phyloP scores from a whole-genome alignment of 2,329 filamentous ascomycete species.

The Colletotrichum sp. region DNA sequence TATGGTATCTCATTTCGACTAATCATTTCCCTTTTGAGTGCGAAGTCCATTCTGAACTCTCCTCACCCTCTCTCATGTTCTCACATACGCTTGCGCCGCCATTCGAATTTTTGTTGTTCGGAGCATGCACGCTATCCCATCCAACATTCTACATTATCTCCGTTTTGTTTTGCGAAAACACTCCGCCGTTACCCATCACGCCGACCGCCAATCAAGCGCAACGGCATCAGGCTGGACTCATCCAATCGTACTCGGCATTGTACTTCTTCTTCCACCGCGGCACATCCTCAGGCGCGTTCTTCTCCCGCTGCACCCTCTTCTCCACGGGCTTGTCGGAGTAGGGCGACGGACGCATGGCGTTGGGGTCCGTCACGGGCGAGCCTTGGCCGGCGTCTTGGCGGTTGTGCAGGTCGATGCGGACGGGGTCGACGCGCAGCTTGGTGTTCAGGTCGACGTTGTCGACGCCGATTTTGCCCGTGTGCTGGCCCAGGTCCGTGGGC shows the following conservation, averaged over 20 bases:
- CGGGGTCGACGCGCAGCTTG: slow-evolving; percentile 11
- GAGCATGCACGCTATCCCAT: neutral
- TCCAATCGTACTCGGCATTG: neutral
- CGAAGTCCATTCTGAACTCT: neutral
- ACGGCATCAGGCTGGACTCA: neutral
- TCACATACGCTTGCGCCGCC: neutral
- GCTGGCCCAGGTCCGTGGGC: neutral
- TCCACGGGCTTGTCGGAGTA: neutral
- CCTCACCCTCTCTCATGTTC: neutral
- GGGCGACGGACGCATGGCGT: neutral
- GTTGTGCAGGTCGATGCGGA: neutral
- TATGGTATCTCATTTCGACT: neutral
- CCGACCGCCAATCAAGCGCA: neutral
- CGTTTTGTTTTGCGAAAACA: neutral
- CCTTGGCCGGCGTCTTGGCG: neutral
- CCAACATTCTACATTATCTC: neutral
- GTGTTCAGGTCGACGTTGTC: slow-evolving; percentile 6
- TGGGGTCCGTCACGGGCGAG: neutral
- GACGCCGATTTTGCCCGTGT: slow-evolving; percentile 11
- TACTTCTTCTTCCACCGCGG: neutral
- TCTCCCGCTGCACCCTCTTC: neutral
- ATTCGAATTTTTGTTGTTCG: neutral
- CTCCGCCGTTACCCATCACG: neutral
- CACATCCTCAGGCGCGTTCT: neutral
- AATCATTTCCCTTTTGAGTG: neutral